Base-by-base conservation (phyloP, 768 basidiomycete species). In the Suillus luteus region DNA sequence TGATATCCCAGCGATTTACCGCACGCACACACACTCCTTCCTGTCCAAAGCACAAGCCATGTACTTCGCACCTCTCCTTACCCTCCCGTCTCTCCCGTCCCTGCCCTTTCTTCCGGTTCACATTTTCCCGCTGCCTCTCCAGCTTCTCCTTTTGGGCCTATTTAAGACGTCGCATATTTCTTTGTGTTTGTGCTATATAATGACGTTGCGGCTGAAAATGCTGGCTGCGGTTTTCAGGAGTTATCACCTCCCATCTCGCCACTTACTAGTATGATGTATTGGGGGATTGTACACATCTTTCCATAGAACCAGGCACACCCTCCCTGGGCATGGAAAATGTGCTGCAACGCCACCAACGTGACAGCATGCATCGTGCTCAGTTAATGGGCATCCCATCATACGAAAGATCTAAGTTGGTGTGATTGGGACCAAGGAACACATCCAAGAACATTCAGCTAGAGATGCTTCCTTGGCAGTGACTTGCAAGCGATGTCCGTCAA, bases 121-220 rank as follows among this genome's bases (percentile, higher is more conserved):
- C 41, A 43, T 54, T 52, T 58, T 69, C 64, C 65, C 55, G 68
- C 68, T 63, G 63, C 67, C 64, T 38, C 63, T 65, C 59, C 62
- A 52, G 65, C 67, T 65, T 65, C 66, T 68, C 66, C 62, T 61
- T 60, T 24, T 58, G 74, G 71, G 69, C 68, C 71, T 77, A 75
- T 72, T 75, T 75, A 74, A 73, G 62, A 60, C 68, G 67, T 69
- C 65, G 75, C 72, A 75, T 75, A 77, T 77, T 73, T 69, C 67
- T 70, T 68, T 46, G 52, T 64, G 71, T 74, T 64, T 79, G 79
- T 79, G 78, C 76, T 78, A 80, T 58, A 58, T 80, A 80, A 75
- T 75, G 73, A 73, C 73, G 73, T 68, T 75, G 71, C 52, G 35
- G 52, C 71, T 76, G 65, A 70, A 69, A 66, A 31, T 67, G 24